These are phyloP conservation scores for Aspergillus ibericus DNA, from an alignment of 2,329 filamentous ascomycete species.

Conservation along the genomic window DNA sequence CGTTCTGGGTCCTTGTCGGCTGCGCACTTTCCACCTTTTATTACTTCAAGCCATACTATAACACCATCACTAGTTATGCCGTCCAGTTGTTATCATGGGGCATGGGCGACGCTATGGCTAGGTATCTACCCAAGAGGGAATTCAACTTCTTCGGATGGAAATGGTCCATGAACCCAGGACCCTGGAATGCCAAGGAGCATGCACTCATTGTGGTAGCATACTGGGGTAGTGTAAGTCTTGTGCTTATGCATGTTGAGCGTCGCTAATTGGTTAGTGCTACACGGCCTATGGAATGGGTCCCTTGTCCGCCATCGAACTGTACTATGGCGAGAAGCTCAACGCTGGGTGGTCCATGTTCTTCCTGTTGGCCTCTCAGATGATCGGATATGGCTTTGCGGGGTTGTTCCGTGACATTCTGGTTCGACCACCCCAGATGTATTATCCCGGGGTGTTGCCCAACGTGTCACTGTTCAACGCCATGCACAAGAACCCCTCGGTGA, in stretches of 20 bases:
- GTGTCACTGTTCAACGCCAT: not conserved
- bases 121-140: not conserved
- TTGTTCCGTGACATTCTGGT: not conserved
- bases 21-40: not conserved
- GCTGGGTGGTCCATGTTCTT: not conserved
- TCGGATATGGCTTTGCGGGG: not conserved
- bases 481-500: not conserved
- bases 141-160: not conserved
- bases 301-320: not conserved
- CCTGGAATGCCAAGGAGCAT: not conserved
- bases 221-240: not conserved
- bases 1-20: not conserved
- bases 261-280: not conserved
- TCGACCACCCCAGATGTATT: not conserved
- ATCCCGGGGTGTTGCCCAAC: not conserved
- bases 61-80: not conserved
- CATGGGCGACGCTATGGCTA: not conserved
- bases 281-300: not conserved
- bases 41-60: not conserved
- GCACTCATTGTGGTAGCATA: not conserved
- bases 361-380: not conserved
- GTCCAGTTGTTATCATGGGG: not conserved
- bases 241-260: not conserved
- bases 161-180: not conserved
- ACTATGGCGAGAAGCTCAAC: not conserved